phyloP scores from a whole-genome alignment of 1,284 basidiomycete species.

The Melanopsichium pennsylvanicum region DNA sequence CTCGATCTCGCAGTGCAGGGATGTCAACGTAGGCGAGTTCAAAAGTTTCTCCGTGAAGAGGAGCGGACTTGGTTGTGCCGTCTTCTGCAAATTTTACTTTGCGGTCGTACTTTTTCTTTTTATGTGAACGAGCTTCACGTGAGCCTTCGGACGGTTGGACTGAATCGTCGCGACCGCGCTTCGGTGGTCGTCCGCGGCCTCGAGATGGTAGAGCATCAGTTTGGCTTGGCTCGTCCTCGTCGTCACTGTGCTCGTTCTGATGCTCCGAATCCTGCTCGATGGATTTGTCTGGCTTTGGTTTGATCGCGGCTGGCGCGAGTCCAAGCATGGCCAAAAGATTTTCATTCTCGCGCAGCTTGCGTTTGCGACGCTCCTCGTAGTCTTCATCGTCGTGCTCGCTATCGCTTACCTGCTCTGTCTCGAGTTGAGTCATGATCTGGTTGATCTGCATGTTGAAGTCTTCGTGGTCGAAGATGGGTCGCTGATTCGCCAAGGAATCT shows the following conservation, averaged over 20 bases:
- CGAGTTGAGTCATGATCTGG: conserved; percentile 21
- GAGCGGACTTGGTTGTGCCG: conserved; percentile 35
- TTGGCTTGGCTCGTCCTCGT: neutral
- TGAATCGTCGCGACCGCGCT: conserved; percentile 7
- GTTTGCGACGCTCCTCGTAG: conserved; percentile 37
- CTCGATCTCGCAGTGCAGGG: conserved; percentile 20
- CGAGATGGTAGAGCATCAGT: conserved; percentile 3
- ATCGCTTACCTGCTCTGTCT: conserved; percentile 20
- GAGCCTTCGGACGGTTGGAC: neutral
- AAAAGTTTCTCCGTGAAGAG: conserved; percentile 21
- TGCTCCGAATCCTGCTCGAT: neutral
- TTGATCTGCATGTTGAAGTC: conserved; percentile 29
- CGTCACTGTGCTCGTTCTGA: neutral
- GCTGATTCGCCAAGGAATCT: conserved; percentile 23
- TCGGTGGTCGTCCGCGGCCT: conserved; percentile 14
- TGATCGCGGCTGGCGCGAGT: conserved; percentile 8
- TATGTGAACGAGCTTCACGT: neutral
- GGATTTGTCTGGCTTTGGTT: neutral
- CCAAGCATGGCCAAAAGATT: conserved; percentile 36
- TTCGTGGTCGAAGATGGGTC: conserved; percentile 21
- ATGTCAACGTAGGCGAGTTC: conserved; percentile 34
- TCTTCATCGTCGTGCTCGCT: conserved; percentile 30
- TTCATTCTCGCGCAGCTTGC: conserved; percentile 34
- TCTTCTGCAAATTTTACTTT: conserved; percentile 38
- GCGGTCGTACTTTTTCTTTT: conserved; percentile 32